phyloP scores from a whole-genome alignment of 768 basidiomycete species.

The Mycena capillaripes region DNA sequence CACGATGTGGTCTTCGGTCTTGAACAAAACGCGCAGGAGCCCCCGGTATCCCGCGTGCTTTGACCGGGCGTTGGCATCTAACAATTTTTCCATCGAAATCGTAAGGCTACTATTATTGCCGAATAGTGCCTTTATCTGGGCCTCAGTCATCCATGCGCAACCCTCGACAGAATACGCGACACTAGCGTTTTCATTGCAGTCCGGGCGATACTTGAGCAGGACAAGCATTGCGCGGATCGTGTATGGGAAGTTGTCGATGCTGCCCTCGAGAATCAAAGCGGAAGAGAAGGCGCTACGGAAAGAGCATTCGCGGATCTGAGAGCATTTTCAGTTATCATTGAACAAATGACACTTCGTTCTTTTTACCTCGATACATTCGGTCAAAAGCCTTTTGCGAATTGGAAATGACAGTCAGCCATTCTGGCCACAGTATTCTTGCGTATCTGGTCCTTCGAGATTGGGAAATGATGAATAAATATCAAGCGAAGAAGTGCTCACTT shows the following conservation, averaged over 20 bases:
- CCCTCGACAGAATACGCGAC: conserved; percentile 16
- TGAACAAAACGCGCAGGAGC: conserved; percentile 17
- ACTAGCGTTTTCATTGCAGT: conserved; percentile 29
- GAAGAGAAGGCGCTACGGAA: conserved; percentile 19
- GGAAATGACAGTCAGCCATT: conserved; percentile 19
- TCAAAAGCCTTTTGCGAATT: conserved; percentile 24
- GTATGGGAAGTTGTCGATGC: conserved; percentile 24
- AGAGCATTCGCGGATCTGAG: conserved; percentile 24
- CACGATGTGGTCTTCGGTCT: conserved; percentile 21
- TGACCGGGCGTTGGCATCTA: neutral
- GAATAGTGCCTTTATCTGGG: neutral
- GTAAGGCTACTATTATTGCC: neutral
- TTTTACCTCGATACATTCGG: conserved; percentile 31
- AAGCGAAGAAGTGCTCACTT: conserved; percentile 4
- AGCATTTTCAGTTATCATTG: neutral
- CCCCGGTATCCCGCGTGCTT: neutral
- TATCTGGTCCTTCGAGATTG: neutral
- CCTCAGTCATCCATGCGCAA: neutral
- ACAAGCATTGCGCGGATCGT: neutral
- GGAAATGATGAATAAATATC: neutral
- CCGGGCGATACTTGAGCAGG: conserved; percentile 17
- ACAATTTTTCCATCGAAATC: neutral
- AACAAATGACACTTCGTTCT: neutral
- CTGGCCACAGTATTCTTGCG: conserved; percentile 1
- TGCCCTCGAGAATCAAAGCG: conserved; percentile 17